Conservation (phyloP, 129 eudicot species). For the Silybum marianum region DNA sequence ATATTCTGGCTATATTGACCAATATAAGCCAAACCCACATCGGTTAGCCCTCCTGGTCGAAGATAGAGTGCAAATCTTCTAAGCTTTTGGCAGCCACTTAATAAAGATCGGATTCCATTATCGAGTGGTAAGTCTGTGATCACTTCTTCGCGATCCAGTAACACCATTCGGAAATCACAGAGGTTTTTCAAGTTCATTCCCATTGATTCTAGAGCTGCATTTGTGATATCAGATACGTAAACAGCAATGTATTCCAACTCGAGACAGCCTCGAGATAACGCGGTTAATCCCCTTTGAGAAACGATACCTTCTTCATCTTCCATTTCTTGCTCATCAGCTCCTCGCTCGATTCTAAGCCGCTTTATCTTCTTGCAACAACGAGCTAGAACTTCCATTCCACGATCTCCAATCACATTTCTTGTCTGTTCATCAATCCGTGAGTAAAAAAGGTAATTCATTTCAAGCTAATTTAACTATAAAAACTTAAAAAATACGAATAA, state of each 20-base stretch:
- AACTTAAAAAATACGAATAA: background rate
- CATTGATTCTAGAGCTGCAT: slow-evolving; percentile 67
- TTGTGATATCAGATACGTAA: slow-evolving; percentile 82
- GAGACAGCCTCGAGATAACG: slow-evolving; percentile 69
- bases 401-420: slow-evolving; percentile 77
- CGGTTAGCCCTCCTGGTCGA: slow-evolving; percentile 76
- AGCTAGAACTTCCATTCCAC: slow-evolving; percentile 77
- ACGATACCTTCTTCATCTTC: slow-evolving; percentile 80
- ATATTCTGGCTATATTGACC: slow-evolving; percentile 72
- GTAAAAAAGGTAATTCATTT: slow-evolving; percentile 2
- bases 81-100: slow-evolving; percentile 68
- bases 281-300: slow-evolving; percentile 80
- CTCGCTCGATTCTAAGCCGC: slow-evolving; percentile 83
- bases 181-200: slow-evolving; percentile 72
- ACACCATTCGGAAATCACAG: slow-evolving; percentile 73
- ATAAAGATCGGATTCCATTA: slow-evolving; percentile 70
- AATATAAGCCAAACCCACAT: slow-evolving; percentile 69
- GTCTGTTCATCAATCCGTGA: slow-evolving; percentile 49
- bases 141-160: slow-evolving; percentile 63
- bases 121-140: slow-evolving; percentile 87
- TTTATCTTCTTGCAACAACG: slow-evolving; percentile 60
- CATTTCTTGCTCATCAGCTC: slow-evolving; percentile 80
- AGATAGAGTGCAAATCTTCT: slow-evolving; percentile 81
- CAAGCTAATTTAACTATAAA: background rate
- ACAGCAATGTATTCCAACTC: slow-evolving; percentile 80